Conservation (phyloP, 257 asterid genomes). For the Scutellaria minor region DNA sequence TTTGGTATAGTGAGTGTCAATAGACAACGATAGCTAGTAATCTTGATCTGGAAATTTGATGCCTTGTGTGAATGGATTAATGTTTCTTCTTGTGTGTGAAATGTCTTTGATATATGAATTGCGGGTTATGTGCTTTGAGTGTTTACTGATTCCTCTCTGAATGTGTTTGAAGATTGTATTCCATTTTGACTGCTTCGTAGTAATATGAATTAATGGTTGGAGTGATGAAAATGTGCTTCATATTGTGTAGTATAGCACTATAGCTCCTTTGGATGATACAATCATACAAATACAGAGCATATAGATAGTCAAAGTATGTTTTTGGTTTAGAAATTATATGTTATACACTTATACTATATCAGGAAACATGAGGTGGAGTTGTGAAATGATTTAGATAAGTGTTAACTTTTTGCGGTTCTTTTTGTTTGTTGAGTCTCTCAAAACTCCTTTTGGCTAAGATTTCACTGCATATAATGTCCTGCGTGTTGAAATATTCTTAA, state of each 20-base stretch:
- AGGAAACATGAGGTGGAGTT: neutral
- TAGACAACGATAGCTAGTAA: neutral
- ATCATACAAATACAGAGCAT: no score
- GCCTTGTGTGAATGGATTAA: neutral
- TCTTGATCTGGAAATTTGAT: neutral
- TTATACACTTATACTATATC: no score
- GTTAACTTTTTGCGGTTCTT: neutral
- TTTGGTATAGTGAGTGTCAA: neutral
- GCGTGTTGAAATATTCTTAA: neutral
- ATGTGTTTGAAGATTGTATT: slow-evolving; percentile 1
- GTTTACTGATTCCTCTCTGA: neutral
- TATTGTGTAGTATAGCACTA: no score
- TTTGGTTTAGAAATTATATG: neutral
- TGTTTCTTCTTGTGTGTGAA: slow-evolving; percentile 9
- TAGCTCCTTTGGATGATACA: no score
- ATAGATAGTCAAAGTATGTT: neutral
- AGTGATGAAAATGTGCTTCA: neutral
- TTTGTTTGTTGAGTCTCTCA: neutral
- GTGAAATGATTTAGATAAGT: neutral
- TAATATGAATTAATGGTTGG: neutral
- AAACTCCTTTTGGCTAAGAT: neutral
- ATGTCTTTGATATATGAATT: neutral
- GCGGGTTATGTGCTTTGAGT: neutral
- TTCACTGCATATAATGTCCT: neutral
- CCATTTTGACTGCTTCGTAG: neutral